Percentiles rank a stretch among this genome's conserved stretches.
Evolutionary conservation across 2,329 filamentous ascomycete species (phyloP).

Genomic region (Penicillium sp.): DNA sequence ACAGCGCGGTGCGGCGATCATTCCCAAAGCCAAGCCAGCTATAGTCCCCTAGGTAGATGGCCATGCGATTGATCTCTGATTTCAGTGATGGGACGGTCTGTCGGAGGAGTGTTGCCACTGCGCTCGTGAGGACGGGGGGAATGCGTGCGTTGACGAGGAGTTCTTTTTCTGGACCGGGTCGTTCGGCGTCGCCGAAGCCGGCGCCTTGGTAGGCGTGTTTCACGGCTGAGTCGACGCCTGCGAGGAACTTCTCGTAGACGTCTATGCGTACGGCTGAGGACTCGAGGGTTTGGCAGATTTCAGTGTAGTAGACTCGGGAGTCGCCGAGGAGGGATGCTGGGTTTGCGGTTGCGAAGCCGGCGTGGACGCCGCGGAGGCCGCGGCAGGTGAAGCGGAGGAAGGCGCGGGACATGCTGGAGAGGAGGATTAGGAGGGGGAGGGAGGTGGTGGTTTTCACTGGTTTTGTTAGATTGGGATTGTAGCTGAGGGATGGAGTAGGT

Average conservation of each 20-base stretch:
- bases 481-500: neutral
- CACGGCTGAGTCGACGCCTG: constrained; percentile 67
- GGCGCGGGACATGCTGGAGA: constrained; percentile 72
- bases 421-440: constrained; percentile 56
- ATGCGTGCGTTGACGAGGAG: constrained; percentile 56
- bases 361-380: constrained; percentile 60
- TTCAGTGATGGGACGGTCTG: constrained; percentile 58
- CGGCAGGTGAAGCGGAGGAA: constrained; percentile 71
- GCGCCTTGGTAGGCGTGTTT: constrained; percentile 56
- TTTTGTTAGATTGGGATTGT: constrained; percentile 2
- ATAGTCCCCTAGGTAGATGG: constrained; percentile 73
- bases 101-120: constrained; percentile 51
- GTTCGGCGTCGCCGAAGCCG: constrained; percentile 46
- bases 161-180: constrained; percentile 53
- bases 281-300: constrained; percentile 56
- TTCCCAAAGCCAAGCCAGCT: constrained; percentile 67
- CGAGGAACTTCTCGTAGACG: constrained; percentile 65
- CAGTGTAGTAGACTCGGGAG: constrained; percentile 48
- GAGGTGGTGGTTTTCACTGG: constrained; percentile 41
- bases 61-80: constrained; percentile 62
- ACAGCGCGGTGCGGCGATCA: constrained; percentile 58
- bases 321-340: constrained; percentile 43
- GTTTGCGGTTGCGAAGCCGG: constrained; percentile 38
- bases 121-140: constrained; percentile 52
- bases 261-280: constrained; percentile 59